Percentiles rank a stretch among this genome's conserved stretches.
Evolutionary conservation across 805 yeast genomes (phyloP).

Genomic region (Kodamaea lidongshanica): DNA sequence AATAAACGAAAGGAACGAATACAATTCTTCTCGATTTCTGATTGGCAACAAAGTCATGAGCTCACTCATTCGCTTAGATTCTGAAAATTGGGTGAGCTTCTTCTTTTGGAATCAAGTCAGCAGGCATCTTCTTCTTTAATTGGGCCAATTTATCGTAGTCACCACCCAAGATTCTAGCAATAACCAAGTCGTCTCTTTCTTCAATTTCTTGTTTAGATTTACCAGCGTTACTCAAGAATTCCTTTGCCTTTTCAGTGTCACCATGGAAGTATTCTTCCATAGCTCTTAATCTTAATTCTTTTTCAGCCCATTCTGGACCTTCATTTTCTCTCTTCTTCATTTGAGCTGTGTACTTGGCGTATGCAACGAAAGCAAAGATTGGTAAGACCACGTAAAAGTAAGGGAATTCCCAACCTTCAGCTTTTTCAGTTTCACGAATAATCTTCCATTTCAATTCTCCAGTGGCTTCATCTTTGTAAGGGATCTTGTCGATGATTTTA

Average conservation of each 20-base stretch:
- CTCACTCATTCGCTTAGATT: slow-evolving; percentile 20
- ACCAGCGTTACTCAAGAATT: slow-evolving; percentile 47
- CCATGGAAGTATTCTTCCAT: slow-evolving; percentile 59
- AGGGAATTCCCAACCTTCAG: slow-evolving; percentile 80
- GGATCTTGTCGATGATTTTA: slow-evolving; percentile 73
- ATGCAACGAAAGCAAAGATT: slow-evolving; percentile 52
- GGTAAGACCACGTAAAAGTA: slow-evolving; percentile 72
- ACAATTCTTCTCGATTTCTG: too few relatives aligned
- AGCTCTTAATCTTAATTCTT: slow-evolving; percentile 71
- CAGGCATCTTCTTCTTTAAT: slow-evolving; percentile 45
- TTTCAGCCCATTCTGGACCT: slow-evolving; percentile 73
- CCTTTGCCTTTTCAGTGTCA: slow-evolving; percentile 44
- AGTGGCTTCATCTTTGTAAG: slow-evolving; percentile 70
- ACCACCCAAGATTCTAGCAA: slow-evolving; percentile 76
- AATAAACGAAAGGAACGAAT: too few relatives aligned
- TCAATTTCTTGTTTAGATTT: slow-evolving; percentile 51
- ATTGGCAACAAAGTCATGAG: background rate
- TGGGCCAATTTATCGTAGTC: slow-evolving; percentile 71
- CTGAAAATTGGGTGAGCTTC: slow-evolving; percentile 28
- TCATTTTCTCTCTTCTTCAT: slow-evolving; percentile 34
- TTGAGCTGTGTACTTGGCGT: slow-evolving; percentile 41
- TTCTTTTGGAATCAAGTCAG: slow-evolving; percentile 32
- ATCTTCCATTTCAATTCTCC: slow-evolving; percentile 78
- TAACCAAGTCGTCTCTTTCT: slow-evolving; percentile 68
- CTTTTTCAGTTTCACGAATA: slow-evolving; percentile 63